Percentiles rank a stretch among this genome's conserved stretches.
Evolutionary conservation across 495 filamentous ascomycete genomes (phyloP).

Genomic region (Aspergillus sclerotiicarbonarius): DNA sequence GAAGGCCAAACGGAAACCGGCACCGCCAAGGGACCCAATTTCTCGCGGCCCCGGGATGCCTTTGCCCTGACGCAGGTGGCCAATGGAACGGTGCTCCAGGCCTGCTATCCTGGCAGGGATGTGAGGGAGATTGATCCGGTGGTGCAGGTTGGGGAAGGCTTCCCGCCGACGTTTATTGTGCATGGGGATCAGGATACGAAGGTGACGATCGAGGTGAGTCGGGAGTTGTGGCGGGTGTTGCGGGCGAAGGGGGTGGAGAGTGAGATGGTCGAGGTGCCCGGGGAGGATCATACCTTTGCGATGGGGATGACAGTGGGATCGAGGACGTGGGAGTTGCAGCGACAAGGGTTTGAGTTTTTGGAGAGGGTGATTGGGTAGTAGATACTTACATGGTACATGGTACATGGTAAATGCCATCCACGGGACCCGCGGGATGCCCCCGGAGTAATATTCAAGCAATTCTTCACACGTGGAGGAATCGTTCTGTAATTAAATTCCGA

Average conservation of each 20-base stretch:
- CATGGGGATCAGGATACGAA: slow-evolving; percentile 30
- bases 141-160: slow-evolving; percentile 15
- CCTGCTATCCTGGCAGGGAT: slow-evolving; percentile 23
- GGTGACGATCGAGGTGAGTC: slow-evolving; percentile 30
- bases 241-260: slow-evolving; percentile 23
- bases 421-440: too few relatives aligned
- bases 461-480: too few relatives aligned
- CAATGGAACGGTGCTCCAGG: slow-evolving; percentile 25
- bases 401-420: too few relatives aligned
- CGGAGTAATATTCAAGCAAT: too few relatives aligned
- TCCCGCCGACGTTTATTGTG: slow-evolving; percentile 35
- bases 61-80: slow-evolving; percentile 39
- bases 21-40: slow-evolving; percentile 24
- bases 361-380: slow-evolving; percentile 22
- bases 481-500: too few relatives aligned
- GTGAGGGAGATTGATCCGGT: slow-evolving; percentile 28
- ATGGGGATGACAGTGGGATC: slow-evolving; percentile 35
- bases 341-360: slow-evolving; percentile 37
- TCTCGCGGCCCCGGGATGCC: slow-evolving; percentile 31
- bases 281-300: slow-evolving; percentile 38
- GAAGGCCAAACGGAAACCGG: slow-evolving; percentile 30
- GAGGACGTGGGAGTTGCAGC: slow-evolving; percentile 34
- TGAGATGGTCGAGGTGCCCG: slow-evolving; percentile 35
- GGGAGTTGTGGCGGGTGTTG: slow-evolving; percentile 20
- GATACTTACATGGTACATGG: too few relatives aligned